Base-by-base conservation (phyloP, 2,329 filamentous ascomycete species). In the Aspergillus puulaauensis region DNA sequence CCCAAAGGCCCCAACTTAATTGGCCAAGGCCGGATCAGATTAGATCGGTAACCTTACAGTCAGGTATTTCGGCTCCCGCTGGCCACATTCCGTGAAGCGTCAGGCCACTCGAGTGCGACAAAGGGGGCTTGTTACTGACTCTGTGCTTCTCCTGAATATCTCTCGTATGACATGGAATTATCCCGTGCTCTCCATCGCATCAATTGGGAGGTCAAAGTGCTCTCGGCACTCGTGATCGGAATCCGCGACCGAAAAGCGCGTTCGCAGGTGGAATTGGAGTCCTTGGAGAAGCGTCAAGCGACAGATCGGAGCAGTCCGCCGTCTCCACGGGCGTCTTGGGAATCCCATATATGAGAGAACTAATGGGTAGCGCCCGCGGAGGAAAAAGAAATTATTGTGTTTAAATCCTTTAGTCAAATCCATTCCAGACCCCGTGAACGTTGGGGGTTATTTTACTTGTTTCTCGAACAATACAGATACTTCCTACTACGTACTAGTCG, bases 11-110 rank as follows among this genome's bases (percentile, higher is more conserved):
- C 4, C 5, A 24, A 31, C 27, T 7, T 40, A 41, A 46, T 46
- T 23, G 59, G 35, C 15, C 35, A 61, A 49, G 56, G 24, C 63
- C 61, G 60, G 63, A 66, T 66, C 64, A 63, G 64, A 66, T 66
- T 66, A 66, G 64, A 66, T 66, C 52, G 59, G 59, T 62, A 60
- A 60, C 37, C 31, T 58, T 57, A 54, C 52, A n/a, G 33, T n/a
- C 37, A 60, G 27, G 14, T 41, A 19, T n/a, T 51, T 51, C 48
- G 48, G 27, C 40, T 53, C 17, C 27, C 12, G 7, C 24, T 17
- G 35, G 27, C 14, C 53, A 58, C 54, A 46, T 56, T 56, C 52
- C 54, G 31, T 49, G 23, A 15, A 24, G 45, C 49, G 51, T 60
- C 58, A 60, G 55, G 43, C 55, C 58, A 60, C 54, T 19, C 14